phyloP scores from a whole-genome alignment of 2,329 filamentous ascomycete species.

The Talaromyces verruculosus region DNA sequence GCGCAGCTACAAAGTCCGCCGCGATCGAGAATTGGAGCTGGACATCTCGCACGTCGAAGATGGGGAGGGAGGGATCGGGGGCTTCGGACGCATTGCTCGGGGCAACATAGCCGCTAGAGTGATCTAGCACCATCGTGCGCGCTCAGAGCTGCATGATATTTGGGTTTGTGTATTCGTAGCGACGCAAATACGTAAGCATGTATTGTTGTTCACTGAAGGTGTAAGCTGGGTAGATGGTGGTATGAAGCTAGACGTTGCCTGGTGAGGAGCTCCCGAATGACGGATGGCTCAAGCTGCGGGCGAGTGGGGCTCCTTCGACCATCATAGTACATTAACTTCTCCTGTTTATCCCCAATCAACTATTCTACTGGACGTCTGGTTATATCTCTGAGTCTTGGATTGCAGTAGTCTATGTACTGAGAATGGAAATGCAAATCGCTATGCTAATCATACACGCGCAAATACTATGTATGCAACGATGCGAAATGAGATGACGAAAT shows the following conservation, averaged over 20 bases:
- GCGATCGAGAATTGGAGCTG: constrained; percentile 92
- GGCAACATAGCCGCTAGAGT: constrained; percentile 69
- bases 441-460: constrained; percentile 6
- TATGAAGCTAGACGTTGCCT: constrained; percentile 3
- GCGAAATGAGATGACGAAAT: neutral
- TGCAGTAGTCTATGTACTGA: neutral
- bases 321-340: too few relatives aligned
- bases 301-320: neutral
- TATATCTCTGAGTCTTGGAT: neutral
- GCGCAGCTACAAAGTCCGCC: constrained; percentile 91
- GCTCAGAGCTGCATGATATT: constrained; percentile 22
- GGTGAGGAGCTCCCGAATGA: neutral
- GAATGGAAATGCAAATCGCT: neutral
- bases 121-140: constrained; percentile 67
- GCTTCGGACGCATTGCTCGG: constrained; percentile 62
- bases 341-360: neutral
- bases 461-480: neutral
- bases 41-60: constrained; percentile 92
- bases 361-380: neutral
- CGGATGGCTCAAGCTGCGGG: neutral
- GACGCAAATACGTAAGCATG: neutral
- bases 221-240: neutral
- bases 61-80: constrained; percentile 67
- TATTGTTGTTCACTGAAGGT: neutral
- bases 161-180: neutral